Evolutionary conservation across 306 rosid genomes (phyloP).

Genomic region (Vachellia pachyceras): DNA sequence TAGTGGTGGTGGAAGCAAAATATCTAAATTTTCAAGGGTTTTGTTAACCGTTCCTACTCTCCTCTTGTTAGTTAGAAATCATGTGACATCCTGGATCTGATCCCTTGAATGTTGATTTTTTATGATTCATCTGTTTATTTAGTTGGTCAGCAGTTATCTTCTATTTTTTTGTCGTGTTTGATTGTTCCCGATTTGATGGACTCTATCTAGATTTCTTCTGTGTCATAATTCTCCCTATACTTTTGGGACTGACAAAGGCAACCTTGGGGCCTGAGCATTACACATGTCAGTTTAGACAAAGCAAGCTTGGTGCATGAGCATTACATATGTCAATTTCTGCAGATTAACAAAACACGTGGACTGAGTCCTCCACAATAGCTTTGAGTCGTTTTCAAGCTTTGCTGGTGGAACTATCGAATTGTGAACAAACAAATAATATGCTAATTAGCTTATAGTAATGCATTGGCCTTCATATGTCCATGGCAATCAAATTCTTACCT

Average conservation of each 20-base stretch:
- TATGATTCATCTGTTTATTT: no score
- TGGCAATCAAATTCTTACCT: conserved; percentile 21
- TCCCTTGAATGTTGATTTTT: no score
- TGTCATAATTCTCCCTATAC: neutral
- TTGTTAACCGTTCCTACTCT: no score
- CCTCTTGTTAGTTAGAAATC: no score
- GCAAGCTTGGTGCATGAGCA: neutral
- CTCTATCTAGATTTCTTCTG: neutral
- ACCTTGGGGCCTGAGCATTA: neutral
- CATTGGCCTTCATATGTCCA: neutral
- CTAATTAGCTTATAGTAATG: neutral
- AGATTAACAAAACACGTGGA: neutral
- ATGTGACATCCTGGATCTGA: no score
- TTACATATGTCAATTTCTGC: neutral
- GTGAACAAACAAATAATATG: neutral
- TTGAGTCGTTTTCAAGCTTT: neutral
- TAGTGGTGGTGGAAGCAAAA: no score
- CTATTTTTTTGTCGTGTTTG: neutral
- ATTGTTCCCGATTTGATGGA: neutral
- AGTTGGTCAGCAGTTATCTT: no score
- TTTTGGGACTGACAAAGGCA: neutral
- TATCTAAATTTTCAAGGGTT: no score
- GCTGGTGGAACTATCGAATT: conserved; percentile 12
- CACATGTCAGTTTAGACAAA: neutral
- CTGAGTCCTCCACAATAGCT: neutral